Base-by-base conservation (phyloP, 2,329 filamentous ascomycete genomes). In the Diaporthe vexans region DNA sequence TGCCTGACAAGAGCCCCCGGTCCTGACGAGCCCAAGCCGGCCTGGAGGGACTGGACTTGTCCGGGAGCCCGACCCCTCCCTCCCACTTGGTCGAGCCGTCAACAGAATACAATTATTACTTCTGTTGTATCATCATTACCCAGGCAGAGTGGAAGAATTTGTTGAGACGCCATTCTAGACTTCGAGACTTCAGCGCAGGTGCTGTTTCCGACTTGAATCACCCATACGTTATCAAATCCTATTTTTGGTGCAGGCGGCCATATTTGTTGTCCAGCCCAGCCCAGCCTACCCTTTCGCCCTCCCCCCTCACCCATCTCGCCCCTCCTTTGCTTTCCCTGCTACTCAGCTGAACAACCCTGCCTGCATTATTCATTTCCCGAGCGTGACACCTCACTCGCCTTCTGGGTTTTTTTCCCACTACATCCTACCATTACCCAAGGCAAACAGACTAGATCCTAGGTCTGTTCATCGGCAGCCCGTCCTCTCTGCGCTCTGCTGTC, bases 161-260 rank as follows among this genome's bases (percentile, higher is more conserved):
- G 37, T 73, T 29, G 71, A 51, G 57, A 7, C 2, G 26, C 57
- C 67, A 65, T 71, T 48, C 43, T 37, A 26, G 40, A 33, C 15
- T 15, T 29, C 61, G 37, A n/a, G n/a, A n/a, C n/a, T n/a, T n/a
- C n/a, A n/a, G n/a, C n/a, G n/a, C n/a, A n/a, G 61, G 26, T 67
- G 46, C 61, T 33, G 29, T 35, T 26, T 15, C 3, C 26, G 58
- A 46, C 43, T 68, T 54, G 65, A 51, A 52, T 54, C 67, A 71
- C 57, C 51, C 72, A 65, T 71, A 74, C 73, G 73, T 72, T 52
- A 11, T 33, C 6, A 33, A 26, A 26, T 74, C 67, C 52, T 73
- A 75, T 75, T 75, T 75, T 75, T 71, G 71, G 56, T 73, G 74
- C 71, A 46, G 43, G 35, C 63, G 65, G 63, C 74, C 63, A 33